These are phyloP conservation scores for Stentor roeselii DNA, from an alignment of 73 alveolate genomes.

Conservation along the genomic window DNA sequence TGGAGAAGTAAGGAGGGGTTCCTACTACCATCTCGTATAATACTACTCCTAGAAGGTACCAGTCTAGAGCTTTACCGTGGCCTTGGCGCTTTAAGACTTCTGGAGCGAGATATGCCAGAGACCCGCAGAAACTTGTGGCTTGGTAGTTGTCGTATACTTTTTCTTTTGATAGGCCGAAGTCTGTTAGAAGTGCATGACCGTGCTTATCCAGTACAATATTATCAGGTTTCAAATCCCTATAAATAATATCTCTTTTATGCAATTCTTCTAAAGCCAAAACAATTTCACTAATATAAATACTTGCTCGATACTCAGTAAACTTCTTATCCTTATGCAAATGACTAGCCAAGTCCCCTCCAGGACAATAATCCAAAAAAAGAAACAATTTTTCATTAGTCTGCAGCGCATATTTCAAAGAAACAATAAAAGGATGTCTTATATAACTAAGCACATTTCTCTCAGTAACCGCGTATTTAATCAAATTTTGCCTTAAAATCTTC, in stretches of 20 bases:
- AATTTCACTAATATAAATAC: slow-evolving; percentile 87
- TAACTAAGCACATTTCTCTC: slow-evolving; percentile 92
- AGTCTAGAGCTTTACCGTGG: slow-evolving; percentile 83
- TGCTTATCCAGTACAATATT: slow-evolving; percentile 91
- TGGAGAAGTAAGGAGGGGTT: slow-evolving; percentile 91
- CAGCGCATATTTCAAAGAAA: slow-evolving; percentile 90
- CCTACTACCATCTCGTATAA: slow-evolving; percentile 95
- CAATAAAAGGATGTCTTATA: slow-evolving; percentile 91
- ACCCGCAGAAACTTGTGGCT: slow-evolving; percentile 93
- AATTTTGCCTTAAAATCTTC: slow-evolving; percentile 80
- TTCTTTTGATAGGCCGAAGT: slow-evolving; percentile 97
- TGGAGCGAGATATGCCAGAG: slow-evolving; percentile 90
- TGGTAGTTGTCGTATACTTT: slow-evolving; percentile 73
- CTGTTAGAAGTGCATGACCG: slow-evolving; percentile 96
- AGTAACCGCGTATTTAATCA: slow-evolving; percentile 85
- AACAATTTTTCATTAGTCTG: slow-evolving; percentile 51
- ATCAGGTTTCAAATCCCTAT: slow-evolving; percentile 97
- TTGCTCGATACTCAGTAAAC: slow-evolving; percentile 78
- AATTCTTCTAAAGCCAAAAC: slow-evolving; percentile 92
- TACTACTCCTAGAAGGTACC: slow-evolving; percentile 87
- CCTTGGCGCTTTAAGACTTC: slow-evolving; percentile 86
- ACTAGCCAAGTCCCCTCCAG: slow-evolving; percentile 95
- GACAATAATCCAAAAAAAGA: slow-evolving; percentile 88
- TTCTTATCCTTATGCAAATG: slow-evolving; percentile 78
- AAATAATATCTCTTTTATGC: slow-evolving; percentile 88